Percentiles rank a stretch among this genome's conserved stretches.
These are phyloP conservation scores for Funneliformis geosporum DNA, from an alignment of 192 early-diverging fungal species.

Conservation along the genomic window DNA sequence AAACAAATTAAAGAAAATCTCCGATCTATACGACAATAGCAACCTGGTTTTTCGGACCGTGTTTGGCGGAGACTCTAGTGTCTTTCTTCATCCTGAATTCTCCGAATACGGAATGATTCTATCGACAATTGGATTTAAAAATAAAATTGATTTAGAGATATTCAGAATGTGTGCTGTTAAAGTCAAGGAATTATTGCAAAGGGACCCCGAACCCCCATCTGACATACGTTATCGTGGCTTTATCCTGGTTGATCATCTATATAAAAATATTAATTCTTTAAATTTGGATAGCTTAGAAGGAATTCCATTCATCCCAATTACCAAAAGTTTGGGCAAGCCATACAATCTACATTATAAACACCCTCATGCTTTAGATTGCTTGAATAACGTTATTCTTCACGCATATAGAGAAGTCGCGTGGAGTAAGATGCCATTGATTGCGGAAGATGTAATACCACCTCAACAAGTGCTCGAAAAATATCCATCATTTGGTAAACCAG, in stretches of 20 bases:
- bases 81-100: neutral
- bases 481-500: conserved; percentile 14
- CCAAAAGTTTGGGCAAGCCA: neutral
- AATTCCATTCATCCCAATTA: conserved; percentile 14
- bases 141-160: neutral
- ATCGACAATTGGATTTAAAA: conserved; percentile 6
- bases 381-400: neutral
- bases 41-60: neutral
- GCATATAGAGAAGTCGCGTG: conserved; percentile 19
- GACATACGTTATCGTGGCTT: conserved; percentile 11
- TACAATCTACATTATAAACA: conserved; percentile 1
- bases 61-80: neutral
- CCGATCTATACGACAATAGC: neutral
- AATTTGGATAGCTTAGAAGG: neutral
- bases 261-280: neutral
- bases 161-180: neutral
- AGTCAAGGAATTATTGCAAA: conserved; percentile 7
- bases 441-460: conserved; percentile 15
- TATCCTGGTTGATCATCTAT: conserved; percentile 12
- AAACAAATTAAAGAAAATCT: neutral
- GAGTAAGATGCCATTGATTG: neutral
- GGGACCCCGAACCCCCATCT: neutral
- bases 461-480: neutral
- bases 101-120: neutral
- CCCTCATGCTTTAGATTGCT: neutral